Evolutionary conservation across 2,329 filamentous ascomycete genomes (phyloP), one percentile per base, ranked within the genome.

Genomic region (Ophiostoma piceae): DNA sequence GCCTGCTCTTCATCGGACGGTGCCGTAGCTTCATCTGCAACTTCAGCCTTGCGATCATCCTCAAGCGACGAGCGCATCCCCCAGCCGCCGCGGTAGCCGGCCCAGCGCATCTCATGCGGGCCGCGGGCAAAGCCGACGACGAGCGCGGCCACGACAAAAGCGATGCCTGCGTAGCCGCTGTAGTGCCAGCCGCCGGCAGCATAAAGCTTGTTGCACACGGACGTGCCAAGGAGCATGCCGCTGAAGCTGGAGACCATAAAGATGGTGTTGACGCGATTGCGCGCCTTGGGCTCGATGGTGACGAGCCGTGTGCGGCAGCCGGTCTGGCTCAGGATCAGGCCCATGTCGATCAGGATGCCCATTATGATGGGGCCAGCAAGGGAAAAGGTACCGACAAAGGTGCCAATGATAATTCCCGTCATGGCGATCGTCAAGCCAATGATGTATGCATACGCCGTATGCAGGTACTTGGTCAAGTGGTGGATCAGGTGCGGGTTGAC

Each of bases 1-100:
- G 51, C 51, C 51, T 57, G 16, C 16, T 57, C 57, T 32, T 62
- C 14, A 26, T 62, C 26, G 57, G 57, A 16, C 26, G 57, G 26
- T 26, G 9, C 57, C 26, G 57, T 62, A 62, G 57, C 57, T 62
- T 29, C 51, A 26, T 32, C 26, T 32, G 14, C 26, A 62, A 16
- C 26, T 32, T 32, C 9, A 19, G 57, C 12, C 26, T 62, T 32
- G 57, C 12, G 57, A 29, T 41, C 22, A 19, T 32, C 43, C 43
- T n/a, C 26, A 5, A 71, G 57, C 12, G 68, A 69, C 65, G 68
- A 60, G 54, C 16, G 47, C 65, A 41, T 69, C 32, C 74, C 73
- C 80, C 80, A 82, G 0, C 80, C 80, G 22, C 79, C 79, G 2
- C 74, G 75, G 80, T 80, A 82, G 2, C 80, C 80, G 16, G 80